These are phyloP conservation scores for Globisporangium barbulae DNA, from an alignment of 352 stramenopile species.

Conservation along the genomic window DNA sequence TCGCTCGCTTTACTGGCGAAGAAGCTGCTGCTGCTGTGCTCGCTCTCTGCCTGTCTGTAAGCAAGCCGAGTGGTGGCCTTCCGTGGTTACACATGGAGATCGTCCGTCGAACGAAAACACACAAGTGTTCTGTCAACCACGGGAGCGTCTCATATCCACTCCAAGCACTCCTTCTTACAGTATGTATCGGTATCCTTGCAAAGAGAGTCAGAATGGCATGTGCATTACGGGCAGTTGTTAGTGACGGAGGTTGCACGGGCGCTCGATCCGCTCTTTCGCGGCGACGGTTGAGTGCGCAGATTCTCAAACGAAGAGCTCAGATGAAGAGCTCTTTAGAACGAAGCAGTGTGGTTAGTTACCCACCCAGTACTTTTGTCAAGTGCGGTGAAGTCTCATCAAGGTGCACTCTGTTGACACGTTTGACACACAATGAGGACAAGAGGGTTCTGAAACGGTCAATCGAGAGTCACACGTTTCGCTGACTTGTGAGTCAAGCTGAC, in stretches of 20 bases:
- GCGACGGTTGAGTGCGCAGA: background rate
- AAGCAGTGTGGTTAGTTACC: no score
- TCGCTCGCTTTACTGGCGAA: background rate
- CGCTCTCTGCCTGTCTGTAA: background rate
- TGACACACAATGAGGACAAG: background rate
- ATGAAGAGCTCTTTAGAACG: no score
- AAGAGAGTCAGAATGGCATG: background rate
- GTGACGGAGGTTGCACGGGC: background rate
- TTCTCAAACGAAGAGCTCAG: no score
- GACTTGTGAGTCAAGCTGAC: no score
- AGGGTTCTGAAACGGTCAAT: no score
- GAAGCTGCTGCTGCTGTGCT: no score
- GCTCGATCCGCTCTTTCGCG: background rate
- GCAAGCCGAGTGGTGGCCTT: background rate
- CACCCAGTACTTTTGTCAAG: no score
- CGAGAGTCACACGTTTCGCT: no score
- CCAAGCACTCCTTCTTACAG: background rate
- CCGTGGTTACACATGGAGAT: background rate
- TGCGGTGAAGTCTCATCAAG: background rate
- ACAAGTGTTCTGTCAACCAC: no score
- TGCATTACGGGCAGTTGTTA: background rate
- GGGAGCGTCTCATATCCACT: conserved; percentile 7
- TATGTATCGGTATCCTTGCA: background rate
- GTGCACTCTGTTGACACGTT: conserved; percentile 8
- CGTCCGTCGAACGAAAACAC: conserved; percentile 7